Percentiles rank a stretch among this genome's conserved stretches.
These are phyloP conservation scores for Lithospermum erythrorhizon DNA, from an alignment of 257 asterid genomes.

Conservation along the genomic window DNA sequence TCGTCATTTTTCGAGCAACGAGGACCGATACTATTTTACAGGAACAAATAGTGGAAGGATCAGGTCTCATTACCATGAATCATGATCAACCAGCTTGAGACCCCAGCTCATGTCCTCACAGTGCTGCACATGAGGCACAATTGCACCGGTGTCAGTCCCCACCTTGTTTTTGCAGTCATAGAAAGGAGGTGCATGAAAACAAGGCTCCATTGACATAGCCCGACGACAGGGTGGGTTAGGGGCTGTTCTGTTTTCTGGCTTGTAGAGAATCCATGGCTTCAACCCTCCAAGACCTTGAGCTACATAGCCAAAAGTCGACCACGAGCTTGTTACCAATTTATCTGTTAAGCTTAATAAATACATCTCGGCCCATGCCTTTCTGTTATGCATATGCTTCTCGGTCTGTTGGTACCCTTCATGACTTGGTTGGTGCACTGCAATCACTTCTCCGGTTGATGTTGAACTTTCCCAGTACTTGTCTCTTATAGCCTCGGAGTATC, in stretches of 20 bases:
- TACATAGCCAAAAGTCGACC: conserved; percentile 78
- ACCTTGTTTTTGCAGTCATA: conserved; percentile 34
- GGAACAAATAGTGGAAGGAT: no score
- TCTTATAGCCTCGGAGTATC: conserved; percentile 47
- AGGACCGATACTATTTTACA: no score
- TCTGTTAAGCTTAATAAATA: conserved; percentile 56
- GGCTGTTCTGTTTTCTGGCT: conserved; percentile 35
- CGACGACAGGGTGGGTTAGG: conserved; percentile 49
- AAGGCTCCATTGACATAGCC: conserved; percentile 58
- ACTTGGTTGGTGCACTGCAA: conserved; percentile 48
- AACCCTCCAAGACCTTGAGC: conserved; percentile 78
- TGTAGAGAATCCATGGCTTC: conserved; percentile 59
- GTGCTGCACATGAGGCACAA: conserved; percentile 53
- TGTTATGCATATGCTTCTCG: conserved; percentile 37
- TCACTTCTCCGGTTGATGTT: conserved; percentile 41
- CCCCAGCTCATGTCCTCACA: conserved; percentile 80
- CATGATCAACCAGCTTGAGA: conserved; percentile 36
- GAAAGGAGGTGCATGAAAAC: conserved; percentile 63
- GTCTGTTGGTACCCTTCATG: conserved; percentile 49
- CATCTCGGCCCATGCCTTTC: conserved; percentile 65
- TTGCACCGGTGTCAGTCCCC: conserved; percentile 37
- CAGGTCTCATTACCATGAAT: not conserved
- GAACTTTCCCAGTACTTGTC: conserved; percentile 58
- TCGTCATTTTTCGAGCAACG: no score
- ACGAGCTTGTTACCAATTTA: conserved; percentile 56